Conservation (phyloP, 2,329 filamentous ascomycete species). For the Pestalotiopsis sp. region DNA sequence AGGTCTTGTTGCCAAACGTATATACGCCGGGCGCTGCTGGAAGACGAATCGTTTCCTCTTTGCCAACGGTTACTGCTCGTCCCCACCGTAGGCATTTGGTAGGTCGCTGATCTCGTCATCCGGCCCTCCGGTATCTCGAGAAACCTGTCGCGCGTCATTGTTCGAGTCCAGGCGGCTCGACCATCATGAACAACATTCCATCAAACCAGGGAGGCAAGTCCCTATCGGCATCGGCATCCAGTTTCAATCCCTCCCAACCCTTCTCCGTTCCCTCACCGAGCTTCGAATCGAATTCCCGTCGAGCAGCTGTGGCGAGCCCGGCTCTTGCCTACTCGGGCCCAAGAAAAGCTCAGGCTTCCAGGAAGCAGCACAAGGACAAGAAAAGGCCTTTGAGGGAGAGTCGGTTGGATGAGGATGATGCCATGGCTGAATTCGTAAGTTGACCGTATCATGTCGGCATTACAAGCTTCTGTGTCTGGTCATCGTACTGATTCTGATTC, state of each 20-base stretch:
- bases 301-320: conserved; percentile 40
- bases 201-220: conserved; percentile 51
- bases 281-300: conserved; percentile 52
- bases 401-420: conserved; percentile 76
- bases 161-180: conserved; percentile 13
- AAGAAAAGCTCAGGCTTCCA: conserved; percentile 74
- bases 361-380: conserved; percentile 83
- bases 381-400: conserved; percentile 61
- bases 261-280: conserved; percentile 42
- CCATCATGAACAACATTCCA: conserved; percentile 35
- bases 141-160: background rate
- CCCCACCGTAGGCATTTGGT: background rate
- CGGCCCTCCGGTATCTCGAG: background rate
- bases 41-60: background rate
- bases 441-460: background rate
- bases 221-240: conserved; percentile 45
- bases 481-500: conserved; percentile 9
- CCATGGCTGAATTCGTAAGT: conserved; percentile 75
- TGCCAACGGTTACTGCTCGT: background rate
- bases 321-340: conserved; percentile 46
- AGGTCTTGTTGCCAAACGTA: background rate
- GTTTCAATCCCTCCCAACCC: conserved; percentile 41
- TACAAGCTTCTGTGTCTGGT: conserved; percentile 14
- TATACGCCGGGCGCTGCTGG: background rate
- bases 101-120: background rate